Base-by-base conservation (phyloP, 192 early-diverging fungal genomes). In the Coemansia sp. region DNA sequence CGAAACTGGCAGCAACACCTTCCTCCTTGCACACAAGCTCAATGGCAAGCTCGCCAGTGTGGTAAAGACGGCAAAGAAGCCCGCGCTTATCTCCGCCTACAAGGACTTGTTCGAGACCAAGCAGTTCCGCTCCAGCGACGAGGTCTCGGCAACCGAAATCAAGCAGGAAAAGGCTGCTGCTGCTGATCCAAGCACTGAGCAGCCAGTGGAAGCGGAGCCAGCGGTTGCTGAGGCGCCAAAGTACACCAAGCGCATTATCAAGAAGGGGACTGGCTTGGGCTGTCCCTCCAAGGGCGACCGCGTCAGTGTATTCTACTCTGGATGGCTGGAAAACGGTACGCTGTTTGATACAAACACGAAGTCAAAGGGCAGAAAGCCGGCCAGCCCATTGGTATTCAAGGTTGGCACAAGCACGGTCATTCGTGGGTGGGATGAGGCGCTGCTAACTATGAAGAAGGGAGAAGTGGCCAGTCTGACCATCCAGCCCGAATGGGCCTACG, bases 331-430 rank as follows among this genome's bases (percentile, higher is more conserved):
- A 53, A 83, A 92, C 63, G 92, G 92, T 38, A 86, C 76, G 24
- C 78, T 90, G 14, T 92, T 92, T 65, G 90, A 92, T 67, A 84
- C 83, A 40, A 93, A 92, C 70, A 77, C 80, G 20, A 66, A 68
- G 29, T 68, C 73, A 42, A 77, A 74, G 66, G 81, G 79, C 41
- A 83, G 87, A 68, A 92, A 90, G 86, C 86, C 88, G 61, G 77
- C 80, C n/a, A 66, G 73, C 32, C 89, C 91, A 3, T 78, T 95
- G 35, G 77, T 84, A 35, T 94, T 94, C 82, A 91, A 87, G 71
- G 79, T 99, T 71, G 97, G 97, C 67, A 93, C 93, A n/a, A 93
- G 93, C n/a, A 91, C 87, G 49, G 96, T 99, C 64, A 99, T 99
- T 70, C 86, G 88, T 56, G 94, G 91, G 29, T 91, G 92, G 92